A percentile compares a stretch with the other conserved stretches of the same genome.
Evolutionary conservation across 2,329 filamentous ascomycete genomes (phyloP).

Genomic region (Trichoderma gracile): DNA sequence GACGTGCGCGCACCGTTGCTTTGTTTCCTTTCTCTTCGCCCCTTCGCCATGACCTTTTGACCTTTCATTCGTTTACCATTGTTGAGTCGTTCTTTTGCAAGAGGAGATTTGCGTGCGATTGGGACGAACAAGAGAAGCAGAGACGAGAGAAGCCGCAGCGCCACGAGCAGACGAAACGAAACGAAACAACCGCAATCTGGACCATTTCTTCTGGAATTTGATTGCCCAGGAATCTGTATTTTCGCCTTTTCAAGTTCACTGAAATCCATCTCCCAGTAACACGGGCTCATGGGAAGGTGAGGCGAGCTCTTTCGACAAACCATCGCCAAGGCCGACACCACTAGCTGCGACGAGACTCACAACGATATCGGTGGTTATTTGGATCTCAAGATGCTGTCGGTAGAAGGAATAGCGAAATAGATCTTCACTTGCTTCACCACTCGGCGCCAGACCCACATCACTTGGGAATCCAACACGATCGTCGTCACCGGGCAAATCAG

Average conservation of each 20-base stretch:
- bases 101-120: background rate
- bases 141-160: background rate
- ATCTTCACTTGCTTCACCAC: constrained; percentile 21
- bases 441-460: constrained; percentile 27
- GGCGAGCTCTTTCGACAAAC: background rate
- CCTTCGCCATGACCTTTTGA: constrained; percentile 30
- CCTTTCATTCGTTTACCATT: constrained; percentile 11
- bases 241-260: background rate
- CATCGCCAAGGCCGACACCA: background rate
- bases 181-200: constrained; percentile 12
- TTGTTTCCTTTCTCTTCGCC: constrained; percentile 5
- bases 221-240: background rate
- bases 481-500: constrained; percentile 25
- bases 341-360: background rate
- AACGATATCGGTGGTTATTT: background rate
- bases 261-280: background rate
- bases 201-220: background rate
- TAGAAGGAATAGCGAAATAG: constrained; percentile 26
- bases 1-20: constrained; percentile 15
- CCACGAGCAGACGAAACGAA: constrained; percentile 25
- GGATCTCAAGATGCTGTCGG: constrained; percentile 25
- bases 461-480: constrained; percentile 31
- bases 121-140: background rate
- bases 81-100: constrained; percentile 26
- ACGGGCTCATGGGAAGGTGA: constrained; percentile 3